phyloP scores from a whole-genome alignment of 495 filamentous ascomycete genomes.

The Physcia stellaris region DNA sequence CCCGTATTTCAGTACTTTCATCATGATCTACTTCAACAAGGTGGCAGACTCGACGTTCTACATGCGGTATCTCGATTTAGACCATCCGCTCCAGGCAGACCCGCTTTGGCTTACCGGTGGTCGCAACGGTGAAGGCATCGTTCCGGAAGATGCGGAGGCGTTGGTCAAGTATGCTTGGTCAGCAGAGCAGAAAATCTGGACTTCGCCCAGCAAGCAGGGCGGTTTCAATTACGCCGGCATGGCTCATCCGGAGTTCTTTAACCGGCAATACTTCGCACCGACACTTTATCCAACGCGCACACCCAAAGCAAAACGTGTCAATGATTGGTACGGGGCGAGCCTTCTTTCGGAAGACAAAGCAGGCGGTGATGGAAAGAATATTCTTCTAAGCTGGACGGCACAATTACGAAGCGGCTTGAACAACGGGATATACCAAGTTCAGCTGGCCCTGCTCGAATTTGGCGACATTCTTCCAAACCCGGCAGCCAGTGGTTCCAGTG shows the following conservation, averaged over 20 bases:
- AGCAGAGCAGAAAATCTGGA: slow-evolving; percentile 16
- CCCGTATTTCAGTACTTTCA: slow-evolving; percentile 20
- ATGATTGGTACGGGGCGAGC: slow-evolving; percentile 13
- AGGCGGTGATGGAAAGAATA: slow-evolving; percentile 11
- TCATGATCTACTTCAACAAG: slow-evolving; percentile 22
- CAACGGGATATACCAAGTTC: background rate
- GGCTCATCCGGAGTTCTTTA: slow-evolving; percentile 17
- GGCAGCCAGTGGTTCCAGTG: background rate
- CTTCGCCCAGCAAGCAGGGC: slow-evolving; percentile 13
- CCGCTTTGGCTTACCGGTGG: slow-evolving; percentile 12
- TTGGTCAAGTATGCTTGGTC: slow-evolving; percentile 19
- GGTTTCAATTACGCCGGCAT: slow-evolving; percentile 22
- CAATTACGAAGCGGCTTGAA: slow-evolving; percentile 7
- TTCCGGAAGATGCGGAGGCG: slow-evolving; percentile 18
- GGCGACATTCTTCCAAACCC: slow-evolving; percentile 5
- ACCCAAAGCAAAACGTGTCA: slow-evolving; percentile 3
- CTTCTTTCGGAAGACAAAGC: slow-evolving; percentile 6
- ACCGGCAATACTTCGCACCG: slow-evolving; percentile 15
- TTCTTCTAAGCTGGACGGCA: slow-evolving; percentile 17
- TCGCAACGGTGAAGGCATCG: slow-evolving; percentile 14
- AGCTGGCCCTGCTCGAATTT: slow-evolving; percentile 5
- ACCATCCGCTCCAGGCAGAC: slow-evolving; percentile 9
- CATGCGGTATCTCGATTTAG: slow-evolving; percentile 16
- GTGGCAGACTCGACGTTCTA: slow-evolving; percentile 21
- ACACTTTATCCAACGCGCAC: slow-evolving; percentile 12